Evolutionary conservation across 495 filamentous ascomycete species (phyloP).

Genomic region (Penicillium salamii): DNA sequence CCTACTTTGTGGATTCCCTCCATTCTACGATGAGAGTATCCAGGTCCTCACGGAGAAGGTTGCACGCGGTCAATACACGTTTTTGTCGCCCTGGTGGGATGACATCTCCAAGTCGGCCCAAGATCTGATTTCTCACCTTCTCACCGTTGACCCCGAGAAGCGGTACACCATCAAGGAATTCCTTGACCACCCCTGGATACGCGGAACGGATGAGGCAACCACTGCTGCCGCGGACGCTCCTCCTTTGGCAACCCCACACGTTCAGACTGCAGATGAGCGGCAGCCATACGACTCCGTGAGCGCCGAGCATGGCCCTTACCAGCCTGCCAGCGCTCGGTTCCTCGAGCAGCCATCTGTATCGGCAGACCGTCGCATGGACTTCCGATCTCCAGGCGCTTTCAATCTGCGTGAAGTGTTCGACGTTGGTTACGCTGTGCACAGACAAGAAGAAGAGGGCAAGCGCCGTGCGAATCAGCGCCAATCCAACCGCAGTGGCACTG

Average conservation of each 20-base stretch:
- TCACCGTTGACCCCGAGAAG: constrained; percentile 90
- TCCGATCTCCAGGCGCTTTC: constrained; percentile 91
- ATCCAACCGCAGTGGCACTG: constrained; percentile 59
- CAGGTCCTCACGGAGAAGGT: constrained; percentile 97
- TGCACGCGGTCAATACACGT: constrained; percentile 93
- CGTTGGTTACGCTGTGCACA: constrained; percentile 92
- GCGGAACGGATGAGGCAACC: constrained; percentile 69
- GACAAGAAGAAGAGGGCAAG: constrained; percentile 94
- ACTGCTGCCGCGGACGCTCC: constrained; percentile 72
- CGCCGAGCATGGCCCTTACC: constrained; percentile 40
- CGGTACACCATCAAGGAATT: constrained; percentile 88
- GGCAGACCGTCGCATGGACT: constrained; percentile 73
- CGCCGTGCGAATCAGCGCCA: constrained; percentile 75
- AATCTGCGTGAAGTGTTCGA: constrained; percentile 97
- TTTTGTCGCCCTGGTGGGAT: constrained; percentile 99
- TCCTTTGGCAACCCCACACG: constrained; percentile 67
- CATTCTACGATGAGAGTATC: constrained; percentile 98
- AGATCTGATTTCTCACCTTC: constrained; percentile 87
- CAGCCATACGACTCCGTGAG: constrained; percentile 32
- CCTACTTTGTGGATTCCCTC: constrained; percentile 92
- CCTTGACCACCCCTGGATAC: constrained; percentile 89
- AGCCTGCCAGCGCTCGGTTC: constrained; percentile 46
- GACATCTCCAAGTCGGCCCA: constrained; percentile 95
- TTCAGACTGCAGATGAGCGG: constrained; percentile 40
- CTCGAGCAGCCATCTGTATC: constrained; percentile 48